Evolutionary conservation across 305 asterid genomes (phyloP), one percentile per base, ranked within the genome.

Genomic region (Solanum chacoense): DNA sequence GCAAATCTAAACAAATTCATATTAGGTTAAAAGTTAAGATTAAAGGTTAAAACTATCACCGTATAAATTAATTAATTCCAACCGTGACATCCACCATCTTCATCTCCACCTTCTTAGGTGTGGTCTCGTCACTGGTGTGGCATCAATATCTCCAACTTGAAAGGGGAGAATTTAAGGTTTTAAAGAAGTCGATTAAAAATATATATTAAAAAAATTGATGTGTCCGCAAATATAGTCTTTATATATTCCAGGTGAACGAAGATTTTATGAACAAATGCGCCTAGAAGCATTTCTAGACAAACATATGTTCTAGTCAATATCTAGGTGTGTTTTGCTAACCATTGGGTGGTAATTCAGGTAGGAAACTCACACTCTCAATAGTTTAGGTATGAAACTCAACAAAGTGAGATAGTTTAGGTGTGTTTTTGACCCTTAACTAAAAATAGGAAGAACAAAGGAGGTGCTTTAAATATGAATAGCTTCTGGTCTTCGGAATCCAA

Each of bases 401-500:
- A 59, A 59, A 59, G 69, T 55, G 69, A 26, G 26, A 7, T 59
- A 59, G 11, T 59, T 20, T 59, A 59, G 69, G 69, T 20, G 69
- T 59, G 26, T 59, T 20, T 55, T 20, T 59, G 69, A 59, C 24
- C 26, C 71, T 59, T 1, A 3, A 59, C 26, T 59, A 59, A 76
- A 36, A 77, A 77, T 34, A 75, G 1, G 22, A 74, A 22, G 32
- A 45, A 80, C 63, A 20, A 80, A 84, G 29, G 31, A 55, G 74
- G 45, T 26, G 94, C 87, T 87, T 89, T 93, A 91, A 95, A 95
- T 90, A 89, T 31, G 90, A 96, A 96, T 34, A 95, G 50, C 84
- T 98, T 93, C 90, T 94, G 98, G 86, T 94, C 97, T 78, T 91
- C 91, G 80, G 85, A 40, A 76, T 76, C 87, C 76, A 91, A 91